Conservation (phyloP, 306 rosid species). For the Carpinus fangiana region DNA sequence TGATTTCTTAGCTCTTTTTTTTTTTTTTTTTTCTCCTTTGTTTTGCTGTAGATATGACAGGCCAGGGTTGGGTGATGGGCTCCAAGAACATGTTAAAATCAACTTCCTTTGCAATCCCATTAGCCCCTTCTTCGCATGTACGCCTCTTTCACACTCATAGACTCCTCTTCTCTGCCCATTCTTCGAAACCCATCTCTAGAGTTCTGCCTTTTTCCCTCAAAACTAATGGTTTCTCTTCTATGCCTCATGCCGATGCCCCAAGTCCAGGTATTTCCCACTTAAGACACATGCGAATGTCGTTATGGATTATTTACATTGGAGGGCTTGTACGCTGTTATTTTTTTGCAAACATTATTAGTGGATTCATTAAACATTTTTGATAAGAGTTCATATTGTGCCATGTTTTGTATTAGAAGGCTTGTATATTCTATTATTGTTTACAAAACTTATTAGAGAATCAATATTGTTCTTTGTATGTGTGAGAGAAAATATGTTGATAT, state of each 20-base stretch:
- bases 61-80: slow-evolving; percentile 35
- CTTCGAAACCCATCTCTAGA: slow-evolving; percentile 42
- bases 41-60: not conserved
- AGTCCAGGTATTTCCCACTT: slow-evolving; percentile 38
- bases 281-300: not conserved
- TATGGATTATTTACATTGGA: not conserved
- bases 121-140: slow-evolving; percentile 25
- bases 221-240: slow-evolving; percentile 56
- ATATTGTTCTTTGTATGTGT: not conserved
- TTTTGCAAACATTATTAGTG: not conserved
- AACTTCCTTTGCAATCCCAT: slow-evolving; percentile 37
- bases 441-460: not conserved
- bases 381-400: not conserved
- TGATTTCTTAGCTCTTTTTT: not conserved
- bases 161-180: slow-evolving; percentile 38
- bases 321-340: not conserved
- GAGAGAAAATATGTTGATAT: not conserved
- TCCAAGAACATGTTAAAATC: slow-evolving; percentile 40
- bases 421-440: not conserved
- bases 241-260: slow-evolving; percentile 42
- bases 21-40: not conserved
- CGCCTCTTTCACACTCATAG: slow-evolving; percentile 26
- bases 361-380: not conserved
- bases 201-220: slow-evolving; percentile 41
- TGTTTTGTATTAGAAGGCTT: not conserved